Conservation (phyloP, 352 stramenopile species). For the Phytophthora brassicae region DNA sequence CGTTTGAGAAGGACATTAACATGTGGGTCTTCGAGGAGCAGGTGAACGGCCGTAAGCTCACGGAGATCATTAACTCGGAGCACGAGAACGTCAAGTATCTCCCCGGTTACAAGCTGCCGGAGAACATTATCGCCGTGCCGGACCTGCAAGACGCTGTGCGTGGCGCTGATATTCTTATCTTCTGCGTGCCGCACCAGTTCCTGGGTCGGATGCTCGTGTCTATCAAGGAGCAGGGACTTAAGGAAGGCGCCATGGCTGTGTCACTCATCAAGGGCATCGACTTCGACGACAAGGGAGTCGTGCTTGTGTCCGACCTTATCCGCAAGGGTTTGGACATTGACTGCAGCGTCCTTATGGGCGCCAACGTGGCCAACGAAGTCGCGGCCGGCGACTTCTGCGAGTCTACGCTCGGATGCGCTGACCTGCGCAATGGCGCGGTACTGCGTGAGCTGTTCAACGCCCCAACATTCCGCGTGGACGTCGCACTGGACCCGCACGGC, state of each 20-base stretch:
- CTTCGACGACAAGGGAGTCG: conserved; percentile 81
- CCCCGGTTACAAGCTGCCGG: conserved; percentile 89
- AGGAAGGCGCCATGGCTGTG: conserved; percentile 73
- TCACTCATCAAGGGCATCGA: conserved; percentile 93
- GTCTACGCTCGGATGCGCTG: conserved; percentile 92
- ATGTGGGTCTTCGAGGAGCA: conserved; percentile 98
- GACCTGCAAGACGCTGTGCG: conserved; percentile 90
- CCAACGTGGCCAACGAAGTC: conserved; percentile 97
- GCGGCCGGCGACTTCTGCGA: conserved; percentile 95
- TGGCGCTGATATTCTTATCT: conserved; percentile 93
- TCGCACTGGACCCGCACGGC: conserved; percentile 91
- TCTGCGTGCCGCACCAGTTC: conserved; percentile 97
- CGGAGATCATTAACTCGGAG: conserved; percentile 95
- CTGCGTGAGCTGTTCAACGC: conserved; percentile 79
- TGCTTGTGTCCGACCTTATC: conserved; percentile 90
- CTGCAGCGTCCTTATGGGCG: conserved; percentile 95
- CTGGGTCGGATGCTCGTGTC: conserved; percentile 87
- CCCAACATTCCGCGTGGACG: conserved; percentile 92
- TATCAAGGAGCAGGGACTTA: conserved; percentile 83
- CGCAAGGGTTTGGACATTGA: conserved; percentile 83
- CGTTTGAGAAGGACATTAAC: conserved; percentile 91
- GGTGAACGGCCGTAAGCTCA: conserved; percentile 88
- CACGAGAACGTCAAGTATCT: conserved; percentile 98
- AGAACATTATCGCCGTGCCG: conserved; percentile 93
- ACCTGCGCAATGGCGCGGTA: conserved; percentile 69